These are phyloP conservation scores for Botryobasidium botryosum DNA, from an alignment of 768 basidiomycete species.

Conservation along the genomic window DNA sequence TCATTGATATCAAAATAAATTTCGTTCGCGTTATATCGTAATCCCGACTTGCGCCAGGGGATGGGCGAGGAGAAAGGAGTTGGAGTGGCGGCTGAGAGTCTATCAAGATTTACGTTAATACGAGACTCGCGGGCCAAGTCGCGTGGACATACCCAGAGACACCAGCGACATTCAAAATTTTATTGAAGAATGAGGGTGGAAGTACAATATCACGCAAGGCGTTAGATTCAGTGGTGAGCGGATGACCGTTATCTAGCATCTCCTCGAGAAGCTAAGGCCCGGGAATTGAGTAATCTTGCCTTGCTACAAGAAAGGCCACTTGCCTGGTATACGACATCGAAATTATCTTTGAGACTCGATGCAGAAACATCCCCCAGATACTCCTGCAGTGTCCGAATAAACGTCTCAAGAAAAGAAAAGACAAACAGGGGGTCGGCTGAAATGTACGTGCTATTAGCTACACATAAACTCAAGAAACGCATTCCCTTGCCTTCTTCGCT, in stretches of 20 bases:
- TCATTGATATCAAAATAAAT: slow-evolving; percentile 86
- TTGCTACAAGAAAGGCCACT: slow-evolving; percentile 11
- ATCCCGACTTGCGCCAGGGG: slow-evolving; percentile 78
- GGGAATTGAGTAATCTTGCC: slow-evolving; percentile 7
- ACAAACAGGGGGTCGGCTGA: slow-evolving; percentile 61
- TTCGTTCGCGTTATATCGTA: slow-evolving; percentile 77
- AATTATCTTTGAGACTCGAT: slow-evolving; percentile 70
- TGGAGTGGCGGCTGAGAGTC: slow-evolving; percentile 18
- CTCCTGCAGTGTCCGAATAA: slow-evolving; percentile 65
- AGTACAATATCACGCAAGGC: slow-evolving; percentile 86
- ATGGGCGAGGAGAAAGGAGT: slow-evolving; percentile 72
- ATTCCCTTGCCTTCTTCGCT: slow-evolving; percentile 63
- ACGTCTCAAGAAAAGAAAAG: slow-evolving; percentile 75
- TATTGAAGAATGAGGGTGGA: slow-evolving; percentile 72
- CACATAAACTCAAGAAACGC: no score
- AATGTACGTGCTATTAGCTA: not conserved
- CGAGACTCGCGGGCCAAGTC: not conserved
- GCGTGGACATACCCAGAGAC: slow-evolving; percentile 25
- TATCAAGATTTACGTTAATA: not conserved
- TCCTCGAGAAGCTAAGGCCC: slow-evolving; percentile 70
- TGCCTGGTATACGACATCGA: slow-evolving; percentile 90
- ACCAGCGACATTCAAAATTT: slow-evolving; percentile 37
- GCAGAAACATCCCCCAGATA: slow-evolving; percentile 80
- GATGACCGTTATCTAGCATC: slow-evolving; percentile 84
- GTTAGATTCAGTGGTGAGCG: slow-evolving; percentile 78